Percentiles rank a stretch among this genome's conserved stretches.
These are phyloP conservation scores for Panicum miliaceum DNA, from an alignment of 176 grass and related monocot genomes.

Conservation along the genomic window DNA sequence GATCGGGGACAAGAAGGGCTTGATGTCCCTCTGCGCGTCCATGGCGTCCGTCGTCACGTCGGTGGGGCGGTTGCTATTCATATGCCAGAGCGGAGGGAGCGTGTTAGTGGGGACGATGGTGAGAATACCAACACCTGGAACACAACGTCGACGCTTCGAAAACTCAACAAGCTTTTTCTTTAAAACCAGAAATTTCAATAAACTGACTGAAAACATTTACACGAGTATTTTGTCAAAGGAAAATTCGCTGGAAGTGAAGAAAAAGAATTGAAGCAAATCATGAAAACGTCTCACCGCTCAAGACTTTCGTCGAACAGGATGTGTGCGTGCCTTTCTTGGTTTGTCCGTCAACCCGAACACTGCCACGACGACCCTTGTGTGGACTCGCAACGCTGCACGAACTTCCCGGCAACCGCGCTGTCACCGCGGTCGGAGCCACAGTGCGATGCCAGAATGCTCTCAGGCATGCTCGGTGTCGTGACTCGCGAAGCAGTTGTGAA, in stretches of 20 bases:
- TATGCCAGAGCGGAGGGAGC: background rate
- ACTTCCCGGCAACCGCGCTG: background rate
- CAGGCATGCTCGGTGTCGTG: no score
- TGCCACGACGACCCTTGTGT: background rate
- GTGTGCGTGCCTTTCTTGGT: background rate
- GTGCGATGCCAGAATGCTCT: no score
- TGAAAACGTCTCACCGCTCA: background rate
- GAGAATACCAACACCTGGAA: background rate
- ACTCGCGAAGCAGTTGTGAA: no score
- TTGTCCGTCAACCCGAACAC: background rate
- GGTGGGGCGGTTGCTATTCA: constrained; percentile 21
- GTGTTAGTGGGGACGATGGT: constrained; percentile 3
- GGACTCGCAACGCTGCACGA: background rate
- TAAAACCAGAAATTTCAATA: no score
- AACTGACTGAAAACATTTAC: background rate
- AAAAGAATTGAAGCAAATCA: background rate
- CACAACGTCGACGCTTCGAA: background rate
- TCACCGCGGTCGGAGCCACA: no score
- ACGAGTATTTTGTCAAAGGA: background rate
- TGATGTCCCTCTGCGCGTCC: constrained; percentile 35
- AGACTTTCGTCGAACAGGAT: background rate
- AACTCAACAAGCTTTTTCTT: no score
- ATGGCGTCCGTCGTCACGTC: background rate
- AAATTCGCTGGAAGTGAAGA: background rate
- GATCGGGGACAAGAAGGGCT: constrained; percentile 51